These are phyloP conservation scores for Pythium brachiatum DNA, from an alignment of 352 stramenopile species.

Conservation along the genomic window DNA sequence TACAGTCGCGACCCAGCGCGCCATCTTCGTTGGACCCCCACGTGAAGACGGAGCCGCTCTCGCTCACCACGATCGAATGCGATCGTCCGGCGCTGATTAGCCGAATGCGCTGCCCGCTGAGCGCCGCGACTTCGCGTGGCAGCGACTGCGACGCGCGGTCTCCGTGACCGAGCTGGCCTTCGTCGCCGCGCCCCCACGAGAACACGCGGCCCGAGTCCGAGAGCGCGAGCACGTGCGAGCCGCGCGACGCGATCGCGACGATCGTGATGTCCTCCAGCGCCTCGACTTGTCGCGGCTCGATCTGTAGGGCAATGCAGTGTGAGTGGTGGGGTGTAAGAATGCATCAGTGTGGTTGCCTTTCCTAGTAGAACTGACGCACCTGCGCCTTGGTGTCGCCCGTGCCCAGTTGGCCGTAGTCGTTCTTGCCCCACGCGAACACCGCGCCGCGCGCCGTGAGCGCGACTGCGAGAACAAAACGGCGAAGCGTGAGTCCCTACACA, in stretches of 20 bases:
- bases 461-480: conserved; percentile 16
- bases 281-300: conserved; percentile 34
- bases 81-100: conserved; percentile 42
- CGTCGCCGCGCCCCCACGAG: conserved; percentile 87
- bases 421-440: conserved; percentile 44
- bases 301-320: conserved; percentile 11
- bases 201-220: conserved; percentile 69
- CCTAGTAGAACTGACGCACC: conserved; percentile 9
- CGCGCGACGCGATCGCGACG: conserved; percentile 55
- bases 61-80: conserved; percentile 64
- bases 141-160: conserved; percentile 20
- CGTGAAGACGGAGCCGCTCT: conserved; percentile 28
- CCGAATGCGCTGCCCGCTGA: conserved; percentile 19
- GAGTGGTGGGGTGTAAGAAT: no score
- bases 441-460: conserved; percentile 28
- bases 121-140: conserved; percentile 16
- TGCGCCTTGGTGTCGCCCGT: conserved; percentile 35
- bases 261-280: conserved; percentile 25
- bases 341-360: no score
- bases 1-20: conserved; percentile 24
- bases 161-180: conserved; percentile 47
- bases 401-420: conserved; percentile 39
- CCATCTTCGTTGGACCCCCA: conserved; percentile 47
- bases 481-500: no score
- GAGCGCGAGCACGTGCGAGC: conserved; percentile 73